A percentile compares a stretch with the other conserved stretches of the same genome.
Evolutionary conservation across 345 rosid genomes (phyloP).

Genomic region (Adansonia digitata): DNA sequence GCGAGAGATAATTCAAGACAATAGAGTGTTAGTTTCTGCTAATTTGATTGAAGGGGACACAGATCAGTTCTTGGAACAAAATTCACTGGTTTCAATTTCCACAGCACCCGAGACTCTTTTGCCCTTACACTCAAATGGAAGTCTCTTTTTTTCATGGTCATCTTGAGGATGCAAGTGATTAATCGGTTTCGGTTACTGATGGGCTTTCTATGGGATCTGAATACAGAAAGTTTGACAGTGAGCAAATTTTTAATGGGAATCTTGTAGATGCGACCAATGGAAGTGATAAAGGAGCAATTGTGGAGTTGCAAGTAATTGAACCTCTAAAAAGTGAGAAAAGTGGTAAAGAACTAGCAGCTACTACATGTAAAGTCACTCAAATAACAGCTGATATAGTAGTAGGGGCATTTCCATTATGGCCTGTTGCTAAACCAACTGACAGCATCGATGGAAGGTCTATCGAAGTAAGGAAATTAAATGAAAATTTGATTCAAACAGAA

Average conservation of each 20-base stretch:
- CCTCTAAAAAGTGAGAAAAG: conserved; percentile 9
- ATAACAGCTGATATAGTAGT: conserved; percentile 33
- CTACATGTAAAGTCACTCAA: conserved; percentile 21
- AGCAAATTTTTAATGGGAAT: conserved; percentile 30
- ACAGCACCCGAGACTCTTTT: conserved; percentile 40
- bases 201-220: conserved; percentile 24
- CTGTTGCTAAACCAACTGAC: conserved; percentile 24
- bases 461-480: conserved; percentile 9
- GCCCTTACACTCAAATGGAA: conserved; percentile 33
- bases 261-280: conserved; percentile 15
- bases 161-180: conserved; percentile 19
- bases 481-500: conserved; percentile 19
- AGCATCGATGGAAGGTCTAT: conserved; percentile 21
- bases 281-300: conserved; percentile 18
- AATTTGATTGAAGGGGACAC: conserved; percentile 32
- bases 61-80: conserved; percentile 38
- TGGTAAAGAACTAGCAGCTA: neutral
- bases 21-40: conserved; percentile 86
- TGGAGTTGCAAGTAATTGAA: conserved; percentile 23
- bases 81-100: conserved; percentile 54
- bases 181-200: conserved; percentile 15
- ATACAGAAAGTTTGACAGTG: conserved; percentile 20
- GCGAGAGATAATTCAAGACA: conserved; percentile 94
- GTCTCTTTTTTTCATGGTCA: conserved; percentile 26
- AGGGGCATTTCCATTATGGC: conserved; percentile 50